phyloP scores from a whole-genome alignment of 2,329 filamentous ascomycete species.

The Rugonectria rugulosa region DNA sequence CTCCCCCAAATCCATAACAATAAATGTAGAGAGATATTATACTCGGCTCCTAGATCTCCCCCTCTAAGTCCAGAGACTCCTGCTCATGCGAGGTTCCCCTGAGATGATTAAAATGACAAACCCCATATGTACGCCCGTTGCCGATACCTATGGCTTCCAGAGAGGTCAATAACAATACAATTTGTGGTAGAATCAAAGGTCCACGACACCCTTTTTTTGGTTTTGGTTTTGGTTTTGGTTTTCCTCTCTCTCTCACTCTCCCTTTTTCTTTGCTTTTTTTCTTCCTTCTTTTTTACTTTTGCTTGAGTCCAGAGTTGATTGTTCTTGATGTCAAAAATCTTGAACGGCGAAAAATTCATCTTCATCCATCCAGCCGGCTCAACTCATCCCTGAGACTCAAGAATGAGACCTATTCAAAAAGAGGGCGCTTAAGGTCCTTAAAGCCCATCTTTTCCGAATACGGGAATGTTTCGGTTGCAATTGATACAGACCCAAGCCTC shows the following conservation, averaged over 20 bases:
- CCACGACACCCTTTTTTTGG: too few species aligned
- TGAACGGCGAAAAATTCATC: too few species aligned
- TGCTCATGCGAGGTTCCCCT: not conserved
- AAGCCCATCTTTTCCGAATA: too few species aligned
- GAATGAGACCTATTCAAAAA: too few species aligned
- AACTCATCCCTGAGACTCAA: not conserved
- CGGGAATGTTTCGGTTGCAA: not conserved
- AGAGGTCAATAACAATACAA: not conserved
- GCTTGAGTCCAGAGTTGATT: too few species aligned
- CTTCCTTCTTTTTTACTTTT: too few species aligned
- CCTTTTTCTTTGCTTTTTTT: too few species aligned
- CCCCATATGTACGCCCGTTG: not conserved
- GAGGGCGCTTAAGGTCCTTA: too few species aligned
- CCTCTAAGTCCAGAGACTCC: not conserved
- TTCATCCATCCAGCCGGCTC: too few species aligned
- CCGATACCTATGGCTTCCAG: not conserved
- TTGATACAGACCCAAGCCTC: not conserved
- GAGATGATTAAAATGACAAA: not conserved
- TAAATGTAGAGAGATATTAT: not conserved
- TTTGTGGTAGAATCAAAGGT: not conserved
- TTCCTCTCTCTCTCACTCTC: too few species aligned
- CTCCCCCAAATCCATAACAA: not conserved
- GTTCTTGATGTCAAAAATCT: too few species aligned
- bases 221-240: too few species aligned
- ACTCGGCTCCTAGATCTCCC: not conserved